Percentiles rank a stretch among this genome's conserved stretches.
These are phyloP conservation scores for Neophaeococcomyces aloes DNA, from an alignment of 2,329 filamentous ascomycete genomes.

Conservation along the genomic window DNA sequence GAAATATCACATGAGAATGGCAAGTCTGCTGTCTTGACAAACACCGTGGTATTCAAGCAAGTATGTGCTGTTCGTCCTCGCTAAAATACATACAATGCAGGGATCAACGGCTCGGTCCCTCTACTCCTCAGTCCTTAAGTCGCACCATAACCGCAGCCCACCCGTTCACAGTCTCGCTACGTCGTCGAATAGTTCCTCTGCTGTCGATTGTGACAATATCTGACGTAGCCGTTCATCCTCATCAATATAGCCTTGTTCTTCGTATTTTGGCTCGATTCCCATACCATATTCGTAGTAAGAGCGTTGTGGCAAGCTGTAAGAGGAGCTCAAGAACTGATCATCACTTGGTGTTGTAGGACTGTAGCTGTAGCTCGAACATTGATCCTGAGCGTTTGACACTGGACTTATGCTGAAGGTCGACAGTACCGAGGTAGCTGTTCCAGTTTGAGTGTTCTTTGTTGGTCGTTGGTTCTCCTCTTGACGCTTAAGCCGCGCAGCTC, in stretches of 20 bases:
- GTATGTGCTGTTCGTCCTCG: not conserved
- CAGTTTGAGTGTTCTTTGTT: not conserved
- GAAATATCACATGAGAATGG: no score
- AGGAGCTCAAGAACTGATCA: conserved; percentile 1
- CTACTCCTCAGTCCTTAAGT: no score
- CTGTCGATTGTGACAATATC: not conserved
- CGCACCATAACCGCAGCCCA: no score
- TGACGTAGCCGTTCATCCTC: conserved; percentile 7
- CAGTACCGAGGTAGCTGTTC: not conserved
- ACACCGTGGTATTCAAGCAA: not conserved
- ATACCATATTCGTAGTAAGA: conserved; percentile 5
- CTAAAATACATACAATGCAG: not conserved
- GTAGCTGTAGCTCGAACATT: conserved; percentile 5
- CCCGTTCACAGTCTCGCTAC: not conserved
- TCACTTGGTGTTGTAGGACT: conserved; percentile 4
- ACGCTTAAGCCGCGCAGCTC: conserved; percentile 22
- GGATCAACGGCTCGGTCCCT: no score
- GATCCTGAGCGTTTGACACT: conserved; percentile 1
- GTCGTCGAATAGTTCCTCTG: not conserved
- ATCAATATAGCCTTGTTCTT: not conserved
- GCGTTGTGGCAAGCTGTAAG: conserved; percentile 1
- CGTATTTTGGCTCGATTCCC: not conserved
- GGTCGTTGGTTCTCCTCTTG: conserved; percentile 6
- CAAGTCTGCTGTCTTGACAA: no score
- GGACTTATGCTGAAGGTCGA: conserved; percentile 1